Evolutionary conservation across 129 eudicot genomes (phyloP).

Genomic region (Daucus carota): DNA sequence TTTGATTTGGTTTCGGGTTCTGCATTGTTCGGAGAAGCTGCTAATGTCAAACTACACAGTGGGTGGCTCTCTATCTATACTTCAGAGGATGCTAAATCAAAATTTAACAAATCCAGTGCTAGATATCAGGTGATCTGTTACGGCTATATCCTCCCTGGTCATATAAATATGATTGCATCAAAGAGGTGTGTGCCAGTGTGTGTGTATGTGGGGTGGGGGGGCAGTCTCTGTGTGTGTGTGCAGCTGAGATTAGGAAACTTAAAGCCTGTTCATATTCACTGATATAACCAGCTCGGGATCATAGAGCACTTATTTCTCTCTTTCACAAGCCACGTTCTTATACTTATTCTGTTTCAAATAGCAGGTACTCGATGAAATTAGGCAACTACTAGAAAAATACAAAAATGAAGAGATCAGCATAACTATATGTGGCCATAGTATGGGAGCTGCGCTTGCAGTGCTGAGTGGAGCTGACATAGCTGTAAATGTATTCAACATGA

Average conservation of each 20-base stretch:
- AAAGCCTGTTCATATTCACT: too few relatives aligned
- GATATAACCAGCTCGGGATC: background rate
- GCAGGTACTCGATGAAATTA: conserved; percentile 35
- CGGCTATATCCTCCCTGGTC: background rate
- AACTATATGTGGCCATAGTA: conserved; percentile 52
- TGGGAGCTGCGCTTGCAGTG: conserved; percentile 52
- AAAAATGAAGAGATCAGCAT: conserved; percentile 53
- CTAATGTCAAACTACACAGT: conserved; percentile 28
- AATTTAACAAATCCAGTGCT: conserved; percentile 32
- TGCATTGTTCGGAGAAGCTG: conserved; percentile 18
- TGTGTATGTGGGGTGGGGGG: too few relatives aligned
- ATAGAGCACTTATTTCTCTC: background rate
- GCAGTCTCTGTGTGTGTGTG: too few relatives aligned
- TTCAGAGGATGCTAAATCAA: conserved; percentile 27
- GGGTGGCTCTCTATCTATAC: conserved; percentile 47
- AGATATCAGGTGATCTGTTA: conserved; percentile 31
- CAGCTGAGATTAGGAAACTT: background rate
- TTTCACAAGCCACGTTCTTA: background rate
- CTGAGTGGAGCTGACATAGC: conserved; percentile 51
- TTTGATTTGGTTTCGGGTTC: conserved; percentile 30
- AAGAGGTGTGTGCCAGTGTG: too few relatives aligned
- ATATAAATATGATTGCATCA: background rate
- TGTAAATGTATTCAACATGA: conserved; percentile 35
- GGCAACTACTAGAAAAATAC: conserved; percentile 27
- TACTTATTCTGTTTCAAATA: background rate